Evolutionary conservation across 352 stramenopile genomes (phyloP).

Genomic region (Phytophthora palmivora): DNA sequence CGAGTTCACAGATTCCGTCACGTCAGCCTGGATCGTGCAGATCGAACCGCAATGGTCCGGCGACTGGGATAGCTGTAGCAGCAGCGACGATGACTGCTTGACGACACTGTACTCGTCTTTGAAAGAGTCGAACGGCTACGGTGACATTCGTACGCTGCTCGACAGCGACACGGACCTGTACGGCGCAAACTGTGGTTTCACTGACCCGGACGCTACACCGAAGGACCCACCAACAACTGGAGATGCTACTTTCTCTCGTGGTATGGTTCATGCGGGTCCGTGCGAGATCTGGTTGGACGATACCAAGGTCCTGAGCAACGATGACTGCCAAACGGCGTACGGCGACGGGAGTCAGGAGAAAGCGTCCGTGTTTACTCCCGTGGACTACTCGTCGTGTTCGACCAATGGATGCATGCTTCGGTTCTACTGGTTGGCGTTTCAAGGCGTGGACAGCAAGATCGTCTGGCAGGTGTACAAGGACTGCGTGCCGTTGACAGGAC

Average conservation of each 20-base stretch:
- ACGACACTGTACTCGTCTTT: slow-evolving; percentile 36
- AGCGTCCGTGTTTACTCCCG: slow-evolving; percentile 33
- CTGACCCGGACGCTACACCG: slow-evolving; percentile 24
- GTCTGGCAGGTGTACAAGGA: too few species aligned
- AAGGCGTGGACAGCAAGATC: too few species aligned
- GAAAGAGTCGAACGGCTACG: slow-evolving; percentile 28
- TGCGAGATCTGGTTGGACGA: slow-evolving; percentile 55
- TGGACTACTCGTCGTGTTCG: slow-evolving; percentile 30
- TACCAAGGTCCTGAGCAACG: slow-evolving; percentile 41
- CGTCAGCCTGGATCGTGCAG: too few species aligned
- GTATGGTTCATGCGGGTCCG: slow-evolving; percentile 38
- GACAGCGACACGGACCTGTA: slow-evolving; percentile 39
- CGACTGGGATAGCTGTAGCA: slow-evolving; percentile 28
- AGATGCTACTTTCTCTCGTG: slow-evolving; percentile 36
- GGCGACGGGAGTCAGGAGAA: slow-evolving; percentile 30
- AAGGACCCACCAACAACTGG: slow-evolving; percentile 31
- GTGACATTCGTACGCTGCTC: slow-evolving; percentile 39
- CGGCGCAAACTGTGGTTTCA: slow-evolving; percentile 38
- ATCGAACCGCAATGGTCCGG: too few species aligned
- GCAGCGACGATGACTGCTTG: slow-evolving; percentile 24
- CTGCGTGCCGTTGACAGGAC: slow-evolving; percentile 23
- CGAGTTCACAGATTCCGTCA: slow-evolving; percentile 38
- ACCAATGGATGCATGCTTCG: too few species aligned
- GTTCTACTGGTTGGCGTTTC: too few species aligned
- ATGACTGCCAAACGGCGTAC: slow-evolving; percentile 47